Conservation (phyloP, 495 filamentous ascomycete genomes). For the Penicillium dipodomyicola region DNA sequence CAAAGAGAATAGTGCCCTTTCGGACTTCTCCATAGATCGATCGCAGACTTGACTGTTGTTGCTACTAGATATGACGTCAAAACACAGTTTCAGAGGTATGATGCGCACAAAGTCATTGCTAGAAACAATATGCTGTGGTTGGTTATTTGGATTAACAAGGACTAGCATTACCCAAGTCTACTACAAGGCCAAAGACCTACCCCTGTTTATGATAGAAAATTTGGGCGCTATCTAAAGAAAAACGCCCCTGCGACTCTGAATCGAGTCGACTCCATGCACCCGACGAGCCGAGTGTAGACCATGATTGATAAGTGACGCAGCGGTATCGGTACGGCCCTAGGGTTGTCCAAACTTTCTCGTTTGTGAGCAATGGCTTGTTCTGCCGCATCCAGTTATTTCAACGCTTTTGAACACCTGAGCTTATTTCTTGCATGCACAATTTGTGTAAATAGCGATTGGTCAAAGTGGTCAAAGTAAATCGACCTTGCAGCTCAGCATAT, state of each 20-base stretch:
- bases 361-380: background rate
- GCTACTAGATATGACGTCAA: background rate
- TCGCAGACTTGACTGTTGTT: too few relatives aligned
- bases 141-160: background rate
- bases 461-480: background rate
- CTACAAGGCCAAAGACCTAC: background rate
- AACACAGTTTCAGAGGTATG: background rate
- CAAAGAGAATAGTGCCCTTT: background rate
- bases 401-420: background rate
- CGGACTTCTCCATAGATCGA: too few relatives aligned
- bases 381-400: background rate
- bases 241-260: too few relatives aligned
- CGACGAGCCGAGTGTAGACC: background rate
- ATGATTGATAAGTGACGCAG: slow-evolving; percentile 11
- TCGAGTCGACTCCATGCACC: background rate
- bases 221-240: background rate
- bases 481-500: background rate
- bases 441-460: background rate
- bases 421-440: background rate
- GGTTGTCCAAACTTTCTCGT: slow-evolving; percentile 4
- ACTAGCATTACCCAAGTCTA: background rate
- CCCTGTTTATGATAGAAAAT: background rate
- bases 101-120: background rate
- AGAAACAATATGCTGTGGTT: background rate
- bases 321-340: background rate